These are phyloP conservation scores for Takashimella tepidaria DNA, from an alignment of 1,284 basidiomycete genomes.

Conservation along the genomic window DNA sequence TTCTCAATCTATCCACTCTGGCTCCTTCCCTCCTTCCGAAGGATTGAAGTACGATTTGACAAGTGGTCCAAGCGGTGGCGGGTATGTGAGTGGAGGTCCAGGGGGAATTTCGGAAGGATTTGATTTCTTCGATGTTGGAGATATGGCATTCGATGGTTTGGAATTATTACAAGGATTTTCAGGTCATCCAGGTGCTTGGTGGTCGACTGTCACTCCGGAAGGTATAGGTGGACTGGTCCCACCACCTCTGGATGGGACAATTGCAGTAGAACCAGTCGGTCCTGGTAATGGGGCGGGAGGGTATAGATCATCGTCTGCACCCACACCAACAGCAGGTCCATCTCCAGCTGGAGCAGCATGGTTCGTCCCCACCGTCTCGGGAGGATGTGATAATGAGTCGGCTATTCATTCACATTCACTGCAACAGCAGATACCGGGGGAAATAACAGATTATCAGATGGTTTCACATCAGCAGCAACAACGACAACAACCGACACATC, in stretches of 20 bases:
- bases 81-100: too few species aligned
- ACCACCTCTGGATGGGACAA: constrained; percentile 4
- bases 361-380: neutral
- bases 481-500: neutral
- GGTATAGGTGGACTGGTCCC: neutral
- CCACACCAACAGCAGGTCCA: neutral
- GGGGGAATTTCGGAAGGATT: too few species aligned
- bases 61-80: too few species aligned
- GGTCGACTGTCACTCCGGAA: neutral
- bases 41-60: too few species aligned
- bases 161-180: constrained; percentile 44
- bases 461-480: neutral
- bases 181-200: constrained; percentile 14
- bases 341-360: neutral
- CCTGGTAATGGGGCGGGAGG: too few species aligned
- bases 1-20: too few species aligned
- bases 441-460: neutral
- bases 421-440: too few species aligned
- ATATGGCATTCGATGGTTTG: constrained; percentile 42
- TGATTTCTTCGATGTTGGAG: constrained; percentile 38
- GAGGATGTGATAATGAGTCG: neutral
- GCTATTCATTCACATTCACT: too few species aligned
- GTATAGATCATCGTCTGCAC: neutral
- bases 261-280: neutral
- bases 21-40: too few species aligned